These are phyloP conservation scores for Russula abietina DNA, from an alignment of 768 basidiomycete species.

Conservation along the genomic window DNA sequence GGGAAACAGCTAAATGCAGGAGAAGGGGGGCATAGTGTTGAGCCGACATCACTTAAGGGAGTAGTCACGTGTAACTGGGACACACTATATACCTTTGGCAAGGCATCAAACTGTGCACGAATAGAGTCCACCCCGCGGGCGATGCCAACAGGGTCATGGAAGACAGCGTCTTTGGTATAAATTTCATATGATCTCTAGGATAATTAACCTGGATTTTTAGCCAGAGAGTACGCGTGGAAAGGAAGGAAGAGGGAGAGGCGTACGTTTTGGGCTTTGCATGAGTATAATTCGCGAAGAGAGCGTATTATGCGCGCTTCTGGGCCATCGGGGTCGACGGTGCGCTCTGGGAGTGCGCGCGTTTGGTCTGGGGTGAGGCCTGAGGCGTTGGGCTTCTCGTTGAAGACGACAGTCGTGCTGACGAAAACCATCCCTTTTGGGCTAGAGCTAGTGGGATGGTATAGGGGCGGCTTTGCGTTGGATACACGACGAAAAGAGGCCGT, in stretches of 20 bases:
- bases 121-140: constrained; percentile 38
- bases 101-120: constrained; percentile 40
- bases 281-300: constrained; percentile 39
- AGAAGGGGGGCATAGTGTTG: neutral
- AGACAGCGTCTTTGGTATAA: constrained; percentile 38
- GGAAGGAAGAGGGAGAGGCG: constrained; percentile 26
- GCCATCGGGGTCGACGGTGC: constrained; percentile 30
- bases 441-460: neutral
- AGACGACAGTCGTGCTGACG: constrained; percentile 19
- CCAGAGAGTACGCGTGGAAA: neutral
- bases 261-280: constrained; percentile 7
- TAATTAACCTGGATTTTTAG: neutral
- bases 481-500: constrained; percentile 21
- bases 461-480: constrained; percentile 17
- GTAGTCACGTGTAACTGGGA: neutral
- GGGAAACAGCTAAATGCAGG: constrained; percentile 35
- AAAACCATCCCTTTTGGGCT: constrained; percentile 25
- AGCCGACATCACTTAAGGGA: neutral
- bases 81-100: constrained; percentile 35
- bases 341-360: constrained; percentile 36
- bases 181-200: constrained; percentile 39
- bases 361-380: constrained; percentile 38
- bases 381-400: constrained; percentile 31
- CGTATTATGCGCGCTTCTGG: constrained; percentile 32
- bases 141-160: constrained; percentile 42